Conservation (phyloP, 169 alveolate species). For the Amoebophrya sp. region DNA sequence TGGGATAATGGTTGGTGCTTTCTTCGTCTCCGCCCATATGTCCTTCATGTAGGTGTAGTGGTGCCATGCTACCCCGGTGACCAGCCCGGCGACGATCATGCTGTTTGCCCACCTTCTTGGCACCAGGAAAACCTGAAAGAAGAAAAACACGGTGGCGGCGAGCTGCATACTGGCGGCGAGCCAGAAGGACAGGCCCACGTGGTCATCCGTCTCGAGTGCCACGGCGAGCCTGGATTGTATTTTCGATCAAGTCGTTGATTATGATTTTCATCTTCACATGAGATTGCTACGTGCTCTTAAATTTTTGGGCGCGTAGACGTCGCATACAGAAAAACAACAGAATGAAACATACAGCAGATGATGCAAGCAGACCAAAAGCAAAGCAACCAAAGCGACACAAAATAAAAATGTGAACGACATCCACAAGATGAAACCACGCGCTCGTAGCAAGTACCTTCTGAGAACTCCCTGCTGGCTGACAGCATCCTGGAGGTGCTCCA, state of each 20-base stretch:
- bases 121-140: slow-evolving; percentile 4
- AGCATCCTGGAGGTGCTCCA: not conserved
- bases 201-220: not conserved
- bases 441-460: not conserved
- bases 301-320: too few species aligned
- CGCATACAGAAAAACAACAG: too few species aligned
- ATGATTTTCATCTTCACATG: not conserved
- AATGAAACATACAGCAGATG: too few species aligned
- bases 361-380: too few species aligned
- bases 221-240: not conserved
- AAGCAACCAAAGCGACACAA: too few species aligned
- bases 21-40: not conserved
- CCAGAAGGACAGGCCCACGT: not conserved
- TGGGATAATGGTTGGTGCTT: not conserved
- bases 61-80: not conserved
- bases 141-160: not conserved
- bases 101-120: not conserved
- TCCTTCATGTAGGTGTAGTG: not conserved
- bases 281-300: too few species aligned
- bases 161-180: not conserved
- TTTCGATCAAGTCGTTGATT: not conserved
- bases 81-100: slow-evolving; percentile 21
- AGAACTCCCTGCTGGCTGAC: not conserved
- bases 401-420: too few species aligned
- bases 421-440: too few species aligned